These are phyloP conservation scores for Papiliotrema laurentii DNA, from an alignment of 1,284 basidiomycete genomes.

Conservation along the genomic window DNA sequence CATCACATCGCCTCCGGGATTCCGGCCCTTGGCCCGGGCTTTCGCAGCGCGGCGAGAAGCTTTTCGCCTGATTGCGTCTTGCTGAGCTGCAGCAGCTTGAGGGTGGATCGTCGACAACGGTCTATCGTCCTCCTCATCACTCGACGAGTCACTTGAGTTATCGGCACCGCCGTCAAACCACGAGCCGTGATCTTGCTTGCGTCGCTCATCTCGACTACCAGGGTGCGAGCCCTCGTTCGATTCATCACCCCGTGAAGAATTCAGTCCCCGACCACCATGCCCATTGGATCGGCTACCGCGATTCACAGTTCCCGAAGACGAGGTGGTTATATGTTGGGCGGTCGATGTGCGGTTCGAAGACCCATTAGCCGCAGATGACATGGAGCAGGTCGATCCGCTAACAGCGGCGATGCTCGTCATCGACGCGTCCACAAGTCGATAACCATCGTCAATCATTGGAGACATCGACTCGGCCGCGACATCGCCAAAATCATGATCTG, in stretches of 20 bases:
- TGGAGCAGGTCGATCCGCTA: slow-evolving; percentile 2
- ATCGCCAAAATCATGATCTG: slow-evolving; percentile 7
- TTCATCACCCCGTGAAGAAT: not conserved
- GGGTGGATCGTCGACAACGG: slow-evolving; percentile 40
- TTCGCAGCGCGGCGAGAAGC: slow-evolving; percentile 2
- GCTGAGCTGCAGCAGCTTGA: slow-evolving; percentile 27
- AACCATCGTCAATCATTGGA: not conserved
- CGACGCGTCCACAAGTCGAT: slow-evolving; percentile 2
- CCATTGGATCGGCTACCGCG: not conserved
- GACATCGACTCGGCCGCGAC: not conserved
- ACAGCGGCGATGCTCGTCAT: slow-evolving; percentile 3
- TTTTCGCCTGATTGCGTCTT: slow-evolving; percentile 12
- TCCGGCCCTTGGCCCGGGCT: slow-evolving; percentile 13
- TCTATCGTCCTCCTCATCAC: slow-evolving; percentile 35
- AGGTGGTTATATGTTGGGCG: not conserved
- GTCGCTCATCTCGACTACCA: slow-evolving; percentile 2
- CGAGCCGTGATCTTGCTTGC: not conserved
- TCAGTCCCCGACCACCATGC: not conserved
- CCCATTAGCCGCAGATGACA: not conserved
- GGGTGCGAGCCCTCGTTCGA: not conserved
- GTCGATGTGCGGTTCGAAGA: not conserved
- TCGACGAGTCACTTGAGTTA: slow-evolving; percentile 1
- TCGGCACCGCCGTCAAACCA: slow-evolving; percentile 1
- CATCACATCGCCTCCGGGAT: slow-evolving; percentile 25
- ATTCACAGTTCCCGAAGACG: not conserved